Base-by-base conservation (phyloP, 768 basidiomycete species). In the Rhizopogon roseolus region DNA sequence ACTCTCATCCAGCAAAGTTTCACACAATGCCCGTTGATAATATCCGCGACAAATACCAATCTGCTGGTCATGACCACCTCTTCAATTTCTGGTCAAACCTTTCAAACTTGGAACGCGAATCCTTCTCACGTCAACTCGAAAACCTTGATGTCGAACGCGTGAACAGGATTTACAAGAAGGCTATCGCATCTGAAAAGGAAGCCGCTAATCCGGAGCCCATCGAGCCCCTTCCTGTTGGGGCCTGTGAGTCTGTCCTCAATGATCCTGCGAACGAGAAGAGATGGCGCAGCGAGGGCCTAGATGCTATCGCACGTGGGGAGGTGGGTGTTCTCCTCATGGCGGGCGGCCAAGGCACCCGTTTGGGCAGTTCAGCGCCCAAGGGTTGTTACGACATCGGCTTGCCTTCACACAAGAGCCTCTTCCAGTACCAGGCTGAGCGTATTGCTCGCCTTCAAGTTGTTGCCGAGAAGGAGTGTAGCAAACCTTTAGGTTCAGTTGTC, bases 321-420 rank as follows among this genome's bases (percentile, higher is more conserved):
- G 94, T 98, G 38, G 97, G 86, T n/a, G 95, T 98, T 9, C 78
- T 99, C 43, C 81, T 99, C 61, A 92, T 99, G 90, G 97, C 97
- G 7, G 97, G 97, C 39, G 97, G 97, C 1, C 97, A 99, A 73
- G 97, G 97, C 13, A 97, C 95, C 17, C 80, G 97, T 52, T 74
- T 99, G 41, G 97, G 97, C 29, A 93, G 90, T 64, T 81, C 80
- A 29, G 89, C 89, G 5, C 97, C 97, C 19, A 99, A 99, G 67
- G 97, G 97, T 5, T 97, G 95, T 76, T 98, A 98, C 71, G 94
- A 98, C 68, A 98, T 99, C 60, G 91, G 89, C 13, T 77, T 99
- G 34, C 91, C 94, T 10, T 93, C 91, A 22, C 86, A 91, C 73
- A 96, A 94, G 72, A 84, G 87, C 11, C 84, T 99, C 52, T 98